These are phyloP conservation scores for Aspergillus sojae DNA, from an alignment of 2,329 filamentous ascomycete genomes.

Conservation along the genomic window DNA sequence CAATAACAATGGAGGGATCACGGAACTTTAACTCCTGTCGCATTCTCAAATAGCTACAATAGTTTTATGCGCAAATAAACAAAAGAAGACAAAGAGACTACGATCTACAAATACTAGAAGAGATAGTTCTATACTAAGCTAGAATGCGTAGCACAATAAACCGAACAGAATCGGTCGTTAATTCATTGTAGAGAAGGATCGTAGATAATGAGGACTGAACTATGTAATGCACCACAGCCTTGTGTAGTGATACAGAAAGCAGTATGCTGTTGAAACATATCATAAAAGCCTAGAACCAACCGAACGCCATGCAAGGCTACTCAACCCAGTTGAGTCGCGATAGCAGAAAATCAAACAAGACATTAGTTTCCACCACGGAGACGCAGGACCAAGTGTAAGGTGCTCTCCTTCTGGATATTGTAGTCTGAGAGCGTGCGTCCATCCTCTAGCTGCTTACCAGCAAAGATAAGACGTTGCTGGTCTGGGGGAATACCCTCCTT, in stretches of 20 bases:
- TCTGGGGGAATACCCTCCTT: slow-evolving; percentile 78
- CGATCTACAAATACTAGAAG: neutral
- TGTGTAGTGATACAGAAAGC: slow-evolving; percentile 21
- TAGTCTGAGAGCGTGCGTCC: slow-evolving; percentile 57
- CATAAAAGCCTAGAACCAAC: slow-evolving; percentile 31
- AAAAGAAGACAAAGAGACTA: neutral
- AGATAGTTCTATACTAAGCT: neutral
- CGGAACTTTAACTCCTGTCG: neutral
- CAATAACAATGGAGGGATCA: neutral
- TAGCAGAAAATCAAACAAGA: slow-evolving; percentile 18
- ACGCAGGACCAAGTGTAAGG: slow-evolving; percentile 61
- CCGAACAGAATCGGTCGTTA: neutral
- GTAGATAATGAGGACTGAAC: slow-evolving; percentile 19
- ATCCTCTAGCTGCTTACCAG: slow-evolving; percentile 65
- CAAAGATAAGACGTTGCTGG: slow-evolving; percentile 71
- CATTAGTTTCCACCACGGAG: slow-evolving; percentile 47
- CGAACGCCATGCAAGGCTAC: slow-evolving; percentile 42
- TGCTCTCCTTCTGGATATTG: slow-evolving; percentile 64
- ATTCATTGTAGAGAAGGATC: slow-evolving; percentile 9
- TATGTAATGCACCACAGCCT: slow-evolving; percentile 22
- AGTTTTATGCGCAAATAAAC: neutral
- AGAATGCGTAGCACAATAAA: neutral
- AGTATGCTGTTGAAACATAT: slow-evolving; percentile 26
- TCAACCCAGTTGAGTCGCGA: slow-evolving; percentile 31
- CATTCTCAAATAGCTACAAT: neutral